Conservation (phyloP, 1,284 basidiomycete genomes). For the Puccinia triticina region DNA sequence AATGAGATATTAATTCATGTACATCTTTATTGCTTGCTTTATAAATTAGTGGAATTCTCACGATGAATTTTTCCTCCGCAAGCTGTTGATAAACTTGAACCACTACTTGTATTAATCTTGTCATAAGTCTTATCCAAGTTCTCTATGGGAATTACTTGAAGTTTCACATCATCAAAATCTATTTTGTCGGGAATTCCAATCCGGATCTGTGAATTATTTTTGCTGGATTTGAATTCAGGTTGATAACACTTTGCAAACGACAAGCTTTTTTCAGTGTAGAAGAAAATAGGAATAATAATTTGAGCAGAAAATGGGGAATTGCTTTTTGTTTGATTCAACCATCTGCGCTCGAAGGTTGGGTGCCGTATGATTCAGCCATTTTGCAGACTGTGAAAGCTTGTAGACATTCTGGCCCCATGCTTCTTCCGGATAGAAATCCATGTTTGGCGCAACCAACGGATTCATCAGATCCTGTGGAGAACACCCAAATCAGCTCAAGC, state of each 20-base stretch:
- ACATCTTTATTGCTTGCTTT: not conserved
- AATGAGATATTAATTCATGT: not conserved
- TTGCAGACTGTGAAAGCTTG: not conserved
- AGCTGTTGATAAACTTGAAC: not conserved
- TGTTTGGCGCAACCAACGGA: not conserved
- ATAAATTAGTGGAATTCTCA: not conserved
- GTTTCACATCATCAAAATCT: not conserved
- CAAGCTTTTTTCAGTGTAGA: not conserved
- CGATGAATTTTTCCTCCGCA: not conserved
- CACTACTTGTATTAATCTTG: not conserved
- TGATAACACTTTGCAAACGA: not conserved
- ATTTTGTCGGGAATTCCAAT: not conserved
- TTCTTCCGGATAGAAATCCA: not conserved
- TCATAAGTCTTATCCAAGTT: not conserved
- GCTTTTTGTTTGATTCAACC: not conserved
- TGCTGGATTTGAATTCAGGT: not conserved
- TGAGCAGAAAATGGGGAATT: not conserved
- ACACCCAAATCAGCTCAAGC: not conserved
- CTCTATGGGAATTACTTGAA: not conserved
- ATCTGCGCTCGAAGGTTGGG: slow-evolving; percentile 3
- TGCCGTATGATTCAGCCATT: not conserved
- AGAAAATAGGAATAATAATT: slow-evolving; percentile 8
- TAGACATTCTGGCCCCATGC: not conserved
- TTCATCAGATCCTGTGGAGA: not conserved
- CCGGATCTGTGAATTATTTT: not conserved